Base-by-base conservation (phyloP, 176 grass and related monocot species). In the Themeda triandra region DNA sequence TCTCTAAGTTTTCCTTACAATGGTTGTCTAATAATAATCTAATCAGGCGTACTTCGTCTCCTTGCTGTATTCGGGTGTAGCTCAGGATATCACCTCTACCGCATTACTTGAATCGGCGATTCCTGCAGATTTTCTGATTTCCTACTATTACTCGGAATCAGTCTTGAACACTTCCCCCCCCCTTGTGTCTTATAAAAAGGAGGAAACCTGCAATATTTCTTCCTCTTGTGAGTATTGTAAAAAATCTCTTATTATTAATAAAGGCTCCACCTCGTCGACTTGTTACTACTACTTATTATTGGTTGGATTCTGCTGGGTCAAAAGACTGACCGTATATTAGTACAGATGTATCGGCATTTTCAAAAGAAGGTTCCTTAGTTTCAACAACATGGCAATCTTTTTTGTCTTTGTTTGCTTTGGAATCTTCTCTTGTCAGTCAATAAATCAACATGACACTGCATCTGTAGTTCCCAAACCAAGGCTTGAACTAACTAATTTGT, bases 301-400 rank as follows among this genome's bases (percentile, higher is more conserved):
- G 5, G 6, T 44, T 77, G 19, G 32, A 15, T 32, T 56, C 28
- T 23, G 36, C 68, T 63, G 17, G 48, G 15, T 18, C 48, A 18
- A 51, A 51, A 51, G 48, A 51, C 15, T 51, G 21, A 66, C 40
- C 35, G n/a, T n/a, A 8, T 76, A 35, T 35, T 35, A 21, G 12
- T 23, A 48, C 5, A 51, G 6, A 19, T 51, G 15, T 51, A 51
- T 51, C 48, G 48, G 48, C 48, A 51, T 51, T 51, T 51, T 51
- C 41, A 86, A 86, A 86, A 72, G 15, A 29, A 86, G 70, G 54
- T 77, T 45, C 78, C 87, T 84, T 58, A 75, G 69, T 75, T 24
- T 68, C 67, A 4, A 69, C 10, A 31, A 80, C 23, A 21, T 89
- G 60, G 10, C 8, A 24, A 18, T 68, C 56, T 84, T 39, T 39